Evolutionary conservation across 345 rosid species (phyloP).

Genomic region (Citrus trifoliata): DNA sequence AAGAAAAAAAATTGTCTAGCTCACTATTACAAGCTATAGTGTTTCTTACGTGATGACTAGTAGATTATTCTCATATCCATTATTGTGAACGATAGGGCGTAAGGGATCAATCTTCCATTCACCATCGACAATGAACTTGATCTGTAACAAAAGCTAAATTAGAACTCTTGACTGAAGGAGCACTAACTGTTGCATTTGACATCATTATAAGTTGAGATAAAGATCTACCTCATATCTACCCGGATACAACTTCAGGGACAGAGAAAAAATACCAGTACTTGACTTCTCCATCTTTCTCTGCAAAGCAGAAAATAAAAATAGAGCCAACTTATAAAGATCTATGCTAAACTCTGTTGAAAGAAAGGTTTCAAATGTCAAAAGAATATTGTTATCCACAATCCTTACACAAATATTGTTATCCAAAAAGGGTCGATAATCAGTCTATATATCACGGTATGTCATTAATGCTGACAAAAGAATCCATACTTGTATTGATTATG

Average conservation of each 20-base stretch:
- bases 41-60: slow-evolving; percentile 48
- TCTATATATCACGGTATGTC: background rate
- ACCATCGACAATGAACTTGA: slow-evolving; percentile 94
- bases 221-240: slow-evolving; percentile 78
- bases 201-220: background rate
- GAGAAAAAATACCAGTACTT: slow-evolving; percentile 56
- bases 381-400: no score
- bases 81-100: slow-evolving; percentile 62
- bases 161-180: background rate
- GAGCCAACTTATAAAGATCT: background rate
- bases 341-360: background rate
- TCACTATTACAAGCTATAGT: background rate
- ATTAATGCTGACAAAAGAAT: background rate
- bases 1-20: background rate
- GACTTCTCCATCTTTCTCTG: slow-evolving; percentile 96
- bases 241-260: slow-evolving; percentile 70
- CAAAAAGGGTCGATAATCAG: background rate
- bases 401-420: background rate
- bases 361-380: background rate
- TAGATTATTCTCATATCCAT: slow-evolving; percentile 75
- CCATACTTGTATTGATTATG: background rate
- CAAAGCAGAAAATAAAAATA: slow-evolving; percentile 2
- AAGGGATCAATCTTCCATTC: slow-evolving; percentile 88
- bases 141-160: slow-evolving; percentile 36
- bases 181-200: background rate